Evolutionary conservation across 306 rosid genomes (phyloP), one percentile per base, ranked within the genome.

Genomic region (Geum urbanum): DNA sequence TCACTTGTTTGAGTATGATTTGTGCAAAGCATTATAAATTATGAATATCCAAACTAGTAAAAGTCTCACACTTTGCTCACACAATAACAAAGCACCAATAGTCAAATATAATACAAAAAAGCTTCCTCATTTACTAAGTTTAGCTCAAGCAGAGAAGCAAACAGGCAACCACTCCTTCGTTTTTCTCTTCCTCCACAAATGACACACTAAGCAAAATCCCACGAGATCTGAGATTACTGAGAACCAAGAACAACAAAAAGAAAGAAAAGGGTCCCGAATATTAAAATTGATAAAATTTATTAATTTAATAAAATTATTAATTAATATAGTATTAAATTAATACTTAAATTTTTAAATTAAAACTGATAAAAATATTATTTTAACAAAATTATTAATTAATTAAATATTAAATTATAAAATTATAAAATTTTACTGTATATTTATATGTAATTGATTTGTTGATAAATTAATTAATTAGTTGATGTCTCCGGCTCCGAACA

Each of bases 401-500:
- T n/a, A n/a, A n/a, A n/a, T n/a, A n/a, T n/a, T n/a, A n/a, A n/a
- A n/a, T n/a, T n/a, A n/a, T n/a, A n/a, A n/a, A n/a, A n/a, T n/a
- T n/a, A n/a, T n/a, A n/a, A n/a, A n/a, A n/a, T n/a, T n/a, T n/a
- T n/a, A n/a, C n/a, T n/a, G n/a, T n/a, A n/a, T n/a, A n/a, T n/a
- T 24, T 24, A n/a, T 50, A 16, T 50, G 13, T 50, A 9, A 50
- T 51, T 9, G 2, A 9, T 9, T 47, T 47, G 15, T 47, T 47
- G 13, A 15, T 51, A 16, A 6, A 51, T 5, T 0, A 12, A 47
- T 47, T 32, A 32, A 47, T 44, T 57, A 8, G 49, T 58, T 69
- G 37, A 90, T 90, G 97, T 84, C 98, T 83, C 92, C 92, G 57
- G 58, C 90, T 35, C 90, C 85, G 4, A 59, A 27, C 1, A 94